Percentiles rank a stretch among this genome's conserved stretches.
Conservation (phyloP, 2,329 filamentous ascomycete genomes). For the Fusarium coffeatum region DNA sequence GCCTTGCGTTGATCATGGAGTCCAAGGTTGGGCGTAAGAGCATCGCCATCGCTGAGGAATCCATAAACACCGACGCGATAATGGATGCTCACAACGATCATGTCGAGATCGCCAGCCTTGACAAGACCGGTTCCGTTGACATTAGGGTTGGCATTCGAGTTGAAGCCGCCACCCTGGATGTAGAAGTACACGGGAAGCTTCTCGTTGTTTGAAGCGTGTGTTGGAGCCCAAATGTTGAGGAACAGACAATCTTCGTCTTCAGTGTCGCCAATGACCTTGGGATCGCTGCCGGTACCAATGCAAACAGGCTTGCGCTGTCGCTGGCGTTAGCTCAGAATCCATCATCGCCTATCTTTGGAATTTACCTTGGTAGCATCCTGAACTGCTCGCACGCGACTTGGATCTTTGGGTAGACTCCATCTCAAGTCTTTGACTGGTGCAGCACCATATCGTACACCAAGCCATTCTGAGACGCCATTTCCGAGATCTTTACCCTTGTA, state of each 20-base stretch:
- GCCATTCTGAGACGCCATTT: slow-evolving; percentile 75
- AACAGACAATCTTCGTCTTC: slow-evolving; percentile 76
- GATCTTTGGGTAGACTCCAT: slow-evolving; percentile 75
- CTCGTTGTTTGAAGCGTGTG: slow-evolving; percentile 58
- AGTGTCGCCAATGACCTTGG: slow-evolving; percentile 38
- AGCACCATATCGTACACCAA: slow-evolving; percentile 80
- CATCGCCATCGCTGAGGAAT: slow-evolving; percentile 72
- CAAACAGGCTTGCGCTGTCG: slow-evolving; percentile 46
- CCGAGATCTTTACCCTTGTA: slow-evolving; percentile 68
- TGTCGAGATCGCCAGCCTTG: slow-evolving; percentile 66
- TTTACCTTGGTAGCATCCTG: slow-evolving; percentile 67
- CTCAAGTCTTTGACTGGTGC: slow-evolving; percentile 73
- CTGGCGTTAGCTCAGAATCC: background rate
- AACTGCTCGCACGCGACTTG: slow-evolving; percentile 57
- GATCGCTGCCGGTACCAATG: slow-evolving; percentile 46
- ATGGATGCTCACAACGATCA: slow-evolving; percentile 79
- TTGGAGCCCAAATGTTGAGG: slow-evolving; percentile 72
- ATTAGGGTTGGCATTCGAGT: slow-evolving; percentile 59
- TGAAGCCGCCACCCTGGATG: slow-evolving; percentile 72
- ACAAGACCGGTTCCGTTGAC: slow-evolving; percentile 70
- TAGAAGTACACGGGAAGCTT: slow-evolving; percentile 72
- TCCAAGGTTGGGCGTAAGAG: slow-evolving; percentile 73
- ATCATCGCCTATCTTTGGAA: accelerated
- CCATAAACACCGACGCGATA: slow-evolving; percentile 81
- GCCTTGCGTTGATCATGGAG: slow-evolving; percentile 77